Percentiles rank a stretch among this genome's conserved stretches.
Evolutionary conservation across 2,329 filamentous ascomycete species (phyloP).

Genomic region (Bipolaris cookei): DNA sequence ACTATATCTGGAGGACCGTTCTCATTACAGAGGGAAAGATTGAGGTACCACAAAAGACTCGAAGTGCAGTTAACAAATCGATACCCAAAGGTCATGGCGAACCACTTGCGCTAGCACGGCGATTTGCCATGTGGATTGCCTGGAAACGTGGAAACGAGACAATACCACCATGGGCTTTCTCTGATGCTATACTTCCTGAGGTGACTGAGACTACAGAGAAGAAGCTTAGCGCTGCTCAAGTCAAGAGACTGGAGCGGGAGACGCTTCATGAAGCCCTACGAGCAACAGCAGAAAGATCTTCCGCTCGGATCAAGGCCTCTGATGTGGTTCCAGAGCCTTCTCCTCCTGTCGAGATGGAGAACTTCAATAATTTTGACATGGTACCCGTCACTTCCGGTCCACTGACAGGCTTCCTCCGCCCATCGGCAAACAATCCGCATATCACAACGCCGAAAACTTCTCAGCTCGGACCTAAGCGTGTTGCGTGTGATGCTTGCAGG

Average conservation of each 20-base stretch:
- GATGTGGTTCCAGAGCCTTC: slow-evolving; percentile 24
- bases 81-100: slow-evolving; percentile 69
- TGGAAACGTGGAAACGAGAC: slow-evolving; percentile 71
- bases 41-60: slow-evolving; percentile 64
- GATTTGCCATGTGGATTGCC: slow-evolving; percentile 69
- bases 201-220: slow-evolving; percentile 51
- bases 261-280: slow-evolving; percentile 53
- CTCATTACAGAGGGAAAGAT: slow-evolving; percentile 66
- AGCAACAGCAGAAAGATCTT: slow-evolving; percentile 50
- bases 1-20: slow-evolving; percentile 68
- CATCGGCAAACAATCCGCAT: slow-evolving; percentile 46
- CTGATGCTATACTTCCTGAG: slow-evolving; percentile 60
- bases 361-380: slow-evolving; percentile 18
- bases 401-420: slow-evolving; percentile 46
- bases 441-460: slow-evolving; percentile 62
- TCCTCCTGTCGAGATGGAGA: slow-evolving; percentile 22
- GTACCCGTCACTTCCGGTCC: slow-evolving; percentile 27
- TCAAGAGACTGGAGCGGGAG: slow-evolving; percentile 64
- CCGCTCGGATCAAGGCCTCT: slow-evolving; percentile 48
- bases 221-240: slow-evolving; percentile 61
- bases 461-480: slow-evolving; percentile 64
- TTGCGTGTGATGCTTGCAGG: slow-evolving; percentile 68
- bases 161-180: slow-evolving; percentile 67
- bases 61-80: slow-evolving; percentile 66
- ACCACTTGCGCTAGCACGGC: slow-evolving; percentile 64